A percentile compares a stretch with the other conserved stretches of the same genome.
These are phyloP conservation scores for Hyphopichia khmerensis DNA, from an alignment of 1,139 yeast genomes.

Conservation along the genomic window DNA sequence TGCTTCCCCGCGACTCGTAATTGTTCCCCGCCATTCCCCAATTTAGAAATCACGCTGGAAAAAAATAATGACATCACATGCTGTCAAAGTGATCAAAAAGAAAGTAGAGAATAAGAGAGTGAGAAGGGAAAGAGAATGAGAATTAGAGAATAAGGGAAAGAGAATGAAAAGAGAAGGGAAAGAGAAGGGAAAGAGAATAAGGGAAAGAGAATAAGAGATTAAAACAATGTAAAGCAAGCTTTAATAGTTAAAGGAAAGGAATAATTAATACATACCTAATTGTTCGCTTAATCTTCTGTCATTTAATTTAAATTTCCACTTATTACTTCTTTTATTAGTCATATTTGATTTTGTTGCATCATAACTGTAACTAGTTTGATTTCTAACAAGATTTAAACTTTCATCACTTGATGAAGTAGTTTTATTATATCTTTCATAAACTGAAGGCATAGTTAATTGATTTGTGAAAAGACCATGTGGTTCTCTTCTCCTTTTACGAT, in stretches of 20 bases:
- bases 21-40: not conserved
- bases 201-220: not conserved
- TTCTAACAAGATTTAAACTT: not conserved
- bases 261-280: slow-evolving; percentile 36
- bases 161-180: no score
- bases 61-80: not conserved
- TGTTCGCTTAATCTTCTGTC: slow-evolving; percentile 28
- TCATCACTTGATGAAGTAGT: not conserved
- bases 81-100: no score
- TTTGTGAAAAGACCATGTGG: not conserved
- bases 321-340: slow-evolving; percentile 7
- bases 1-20: no score
- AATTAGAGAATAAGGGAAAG: not conserved
- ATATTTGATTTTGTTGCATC: slow-evolving; percentile 42
- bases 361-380: slow-evolving; percentile 15
- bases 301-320: slow-evolving; percentile 12
- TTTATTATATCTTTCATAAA: not conserved
- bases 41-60: slow-evolving; percentile 5
- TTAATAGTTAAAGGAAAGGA: no score
- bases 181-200: not conserved
- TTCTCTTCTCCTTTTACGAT: not conserved
- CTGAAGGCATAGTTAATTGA: not conserved
- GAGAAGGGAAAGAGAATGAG: no score
- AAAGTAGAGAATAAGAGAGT: slow-evolving; percentile 1
- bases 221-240: no score